Evolutionary conservation across 768 basidiomycete genomes (phyloP).

Genomic region (Tulasnella sp.): DNA sequence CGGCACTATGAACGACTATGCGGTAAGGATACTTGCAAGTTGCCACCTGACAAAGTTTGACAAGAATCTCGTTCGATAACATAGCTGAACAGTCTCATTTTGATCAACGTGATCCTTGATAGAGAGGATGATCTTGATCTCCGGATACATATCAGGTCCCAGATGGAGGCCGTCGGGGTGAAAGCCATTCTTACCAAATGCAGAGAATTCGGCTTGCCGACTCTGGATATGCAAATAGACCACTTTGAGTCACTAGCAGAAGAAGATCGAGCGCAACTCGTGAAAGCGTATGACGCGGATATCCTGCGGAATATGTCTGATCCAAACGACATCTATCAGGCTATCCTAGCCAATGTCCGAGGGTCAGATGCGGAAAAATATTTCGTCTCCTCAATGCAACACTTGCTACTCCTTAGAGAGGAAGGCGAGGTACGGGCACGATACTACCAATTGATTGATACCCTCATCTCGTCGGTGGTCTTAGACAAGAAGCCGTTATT

Average conservation of each 20-base stretch:
- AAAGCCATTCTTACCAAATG: constrained; percentile 58
- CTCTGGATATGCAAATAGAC: constrained; percentile 53
- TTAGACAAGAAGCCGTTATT: constrained; percentile 71
- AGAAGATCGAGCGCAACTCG: constrained; percentile 59
- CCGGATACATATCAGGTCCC: constrained; percentile 71
- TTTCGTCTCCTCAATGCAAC: constrained; percentile 88
- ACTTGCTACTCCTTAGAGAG: constrained; percentile 78
- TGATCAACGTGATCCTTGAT: constrained; percentile 56
- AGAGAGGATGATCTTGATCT: constrained; percentile 65
- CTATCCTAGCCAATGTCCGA: constrained; percentile 61
- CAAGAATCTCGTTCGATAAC: background rate
- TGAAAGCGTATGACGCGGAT: constrained; percentile 61
- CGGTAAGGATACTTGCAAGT: constrained; percentile 40
- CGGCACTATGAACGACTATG: constrained; percentile 67
- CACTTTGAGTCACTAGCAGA: constrained; percentile 48
- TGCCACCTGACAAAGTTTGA: constrained; percentile 18
- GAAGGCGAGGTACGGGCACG: constrained; percentile 74
- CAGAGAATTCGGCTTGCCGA: constrained; percentile 46
- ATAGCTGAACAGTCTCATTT: constrained; percentile 45
- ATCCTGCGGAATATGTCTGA: constrained; percentile 64
- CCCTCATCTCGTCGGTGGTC: constrained; percentile 79
- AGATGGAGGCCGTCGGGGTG: constrained; percentile 83
- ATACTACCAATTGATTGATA: constrained; percentile 85
- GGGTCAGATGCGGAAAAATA: constrained; percentile 69
- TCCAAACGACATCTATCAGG: constrained; percentile 77